Percentiles rank a stretch among this genome's conserved stretches.
These are phyloP conservation scores for Peltaster fructicola DNA, from an alignment of 2,329 filamentous ascomycete genomes.

Conservation along the genomic window DNA sequence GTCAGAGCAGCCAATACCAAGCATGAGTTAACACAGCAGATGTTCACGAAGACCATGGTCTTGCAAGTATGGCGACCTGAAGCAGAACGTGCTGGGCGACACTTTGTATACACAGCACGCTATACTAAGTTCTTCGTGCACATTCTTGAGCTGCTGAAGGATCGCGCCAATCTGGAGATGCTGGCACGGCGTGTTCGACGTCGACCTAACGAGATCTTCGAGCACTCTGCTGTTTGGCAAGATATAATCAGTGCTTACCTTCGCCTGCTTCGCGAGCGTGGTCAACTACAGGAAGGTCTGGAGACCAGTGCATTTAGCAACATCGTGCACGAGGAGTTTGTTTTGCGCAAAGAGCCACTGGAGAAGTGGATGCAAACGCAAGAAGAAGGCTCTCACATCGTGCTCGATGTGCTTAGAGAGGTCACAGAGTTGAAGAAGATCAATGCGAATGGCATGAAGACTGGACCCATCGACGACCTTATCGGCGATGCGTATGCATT, in stretches of 20 bases:
- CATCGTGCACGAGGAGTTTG: slow-evolving; percentile 48
- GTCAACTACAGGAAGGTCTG: slow-evolving; percentile 39
- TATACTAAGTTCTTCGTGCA: slow-evolving; percentile 71
- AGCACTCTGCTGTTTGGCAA: slow-evolving; percentile 45
- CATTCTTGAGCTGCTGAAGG: slow-evolving; percentile 55
- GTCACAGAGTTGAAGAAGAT: slow-evolving; percentile 56
- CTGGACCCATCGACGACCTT: slow-evolving; percentile 74
- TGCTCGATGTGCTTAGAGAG: slow-evolving; percentile 47
- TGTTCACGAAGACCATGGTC: slow-evolving; percentile 89
- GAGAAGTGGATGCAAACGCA: slow-evolving; percentile 40
- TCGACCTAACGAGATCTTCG: slow-evolving; percentile 57
- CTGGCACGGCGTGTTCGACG: slow-evolving; percentile 65
- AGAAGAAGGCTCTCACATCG: slow-evolving; percentile 26
- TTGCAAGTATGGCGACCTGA: slow-evolving; percentile 94
- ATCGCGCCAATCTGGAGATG: slow-evolving; percentile 59
- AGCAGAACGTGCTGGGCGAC: slow-evolving; percentile 63
- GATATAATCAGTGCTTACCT: slow-evolving; percentile 41
- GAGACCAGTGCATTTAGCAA: slow-evolving; percentile 49
- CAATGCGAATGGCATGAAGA: slow-evolving; percentile 77
- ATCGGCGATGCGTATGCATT: slow-evolving; percentile 76
- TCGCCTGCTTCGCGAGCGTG: slow-evolving; percentile 38
- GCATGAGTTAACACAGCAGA: slow-evolving; percentile 61
- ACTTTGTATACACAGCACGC: slow-evolving; percentile 79
- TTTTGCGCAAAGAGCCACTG: slow-evolving; percentile 38
- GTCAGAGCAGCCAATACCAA: slow-evolving; percentile 44